A percentile compares a stretch with the other conserved stretches of the same genome.
These are phyloP conservation scores for Silene coronaria DNA, from an alignment of 179 eudicot genomes.

Conservation along the genomic window DNA sequence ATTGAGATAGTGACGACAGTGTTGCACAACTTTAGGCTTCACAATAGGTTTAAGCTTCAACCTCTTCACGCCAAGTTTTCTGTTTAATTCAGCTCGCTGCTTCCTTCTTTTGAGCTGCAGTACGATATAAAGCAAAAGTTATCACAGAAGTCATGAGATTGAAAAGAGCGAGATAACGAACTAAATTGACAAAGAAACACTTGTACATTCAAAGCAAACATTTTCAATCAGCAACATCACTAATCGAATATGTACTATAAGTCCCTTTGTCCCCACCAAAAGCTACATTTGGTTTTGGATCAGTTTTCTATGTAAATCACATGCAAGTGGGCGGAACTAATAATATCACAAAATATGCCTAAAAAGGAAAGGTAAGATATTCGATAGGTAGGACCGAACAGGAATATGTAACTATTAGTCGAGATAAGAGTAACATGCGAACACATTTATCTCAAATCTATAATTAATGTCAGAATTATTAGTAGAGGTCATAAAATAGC, in stretches of 20 bases:
- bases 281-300: neutral
- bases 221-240: neutral
- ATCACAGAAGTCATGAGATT: neutral
- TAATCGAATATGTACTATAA: neutral
- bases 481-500: neutral
- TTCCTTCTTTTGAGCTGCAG: constrained; percentile 60
- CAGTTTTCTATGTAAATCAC: neutral
- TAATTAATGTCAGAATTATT: neutral
- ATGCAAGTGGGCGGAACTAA: neutral
- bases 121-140: constrained; percentile 8
- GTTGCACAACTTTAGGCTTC: constrained; percentile 50
- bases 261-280: neutral
- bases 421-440: neutral
- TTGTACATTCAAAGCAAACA: neutral
- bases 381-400: too few relatives aligned
- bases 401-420: too few relatives aligned
- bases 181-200: neutral
- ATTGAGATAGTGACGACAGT: constrained; percentile 73
- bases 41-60: constrained; percentile 56
- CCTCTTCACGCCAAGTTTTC: constrained; percentile 68
- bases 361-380: neutral
- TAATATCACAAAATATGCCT: neutral
- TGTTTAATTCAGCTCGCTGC: constrained; percentile 71
- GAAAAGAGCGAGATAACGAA: neutral
- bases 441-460: neutral